A percentile compares a stretch with the other conserved stretches of the same genome.
Evolutionary conservation across 768 basidiomycete genomes (phyloP).

Genomic region (Boletus coccyginus): DNA sequence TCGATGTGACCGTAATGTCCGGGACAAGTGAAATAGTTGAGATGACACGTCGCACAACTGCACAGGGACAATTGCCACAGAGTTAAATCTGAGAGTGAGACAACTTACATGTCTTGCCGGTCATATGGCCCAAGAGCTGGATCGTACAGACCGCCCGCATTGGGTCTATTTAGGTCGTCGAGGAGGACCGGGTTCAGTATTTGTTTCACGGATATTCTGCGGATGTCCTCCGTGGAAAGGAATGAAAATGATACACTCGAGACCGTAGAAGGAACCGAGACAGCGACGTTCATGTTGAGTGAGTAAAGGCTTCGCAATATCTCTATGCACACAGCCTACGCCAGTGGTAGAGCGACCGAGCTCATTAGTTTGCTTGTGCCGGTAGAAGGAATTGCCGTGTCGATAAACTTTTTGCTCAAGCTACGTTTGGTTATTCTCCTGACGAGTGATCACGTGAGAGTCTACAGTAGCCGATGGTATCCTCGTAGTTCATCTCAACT

Average conservation of each 20-base stretch:
- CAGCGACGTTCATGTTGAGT: constrained; percentile 79
- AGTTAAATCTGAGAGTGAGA: neutral
- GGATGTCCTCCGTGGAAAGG: constrained; percentile 82
- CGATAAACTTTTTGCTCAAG: constrained; percentile 16
- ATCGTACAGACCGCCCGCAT: constrained; percentile 90
- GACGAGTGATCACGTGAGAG: constrained; percentile 14
- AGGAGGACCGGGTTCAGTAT: constrained; percentile 90
- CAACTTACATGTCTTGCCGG: constrained; percentile 83
- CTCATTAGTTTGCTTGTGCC: neutral
- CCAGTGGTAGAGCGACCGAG: neutral
- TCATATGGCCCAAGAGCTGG: constrained; percentile 90
- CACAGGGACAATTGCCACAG: constrained; percentile 5
- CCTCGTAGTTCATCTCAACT: constrained; percentile 15
- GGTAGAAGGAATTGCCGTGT: neutral
- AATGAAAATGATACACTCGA: constrained; percentile 90
- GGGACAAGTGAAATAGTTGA: constrained; percentile 93
- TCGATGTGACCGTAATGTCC: constrained; percentile 99
- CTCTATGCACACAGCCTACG: neutral
- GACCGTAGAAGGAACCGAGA: constrained; percentile 83
- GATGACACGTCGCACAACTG: constrained; percentile 91
- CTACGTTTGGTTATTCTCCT: constrained; percentile 13
- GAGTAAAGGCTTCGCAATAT: neutral
- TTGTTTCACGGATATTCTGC: constrained; percentile 96
- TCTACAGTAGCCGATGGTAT: neutral
- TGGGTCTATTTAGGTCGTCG: constrained; percentile 92